These are phyloP conservation scores for Plasmodium ovale DNA, from an alignment of 169 alveolate genomes.

Conservation along the genomic window DNA sequence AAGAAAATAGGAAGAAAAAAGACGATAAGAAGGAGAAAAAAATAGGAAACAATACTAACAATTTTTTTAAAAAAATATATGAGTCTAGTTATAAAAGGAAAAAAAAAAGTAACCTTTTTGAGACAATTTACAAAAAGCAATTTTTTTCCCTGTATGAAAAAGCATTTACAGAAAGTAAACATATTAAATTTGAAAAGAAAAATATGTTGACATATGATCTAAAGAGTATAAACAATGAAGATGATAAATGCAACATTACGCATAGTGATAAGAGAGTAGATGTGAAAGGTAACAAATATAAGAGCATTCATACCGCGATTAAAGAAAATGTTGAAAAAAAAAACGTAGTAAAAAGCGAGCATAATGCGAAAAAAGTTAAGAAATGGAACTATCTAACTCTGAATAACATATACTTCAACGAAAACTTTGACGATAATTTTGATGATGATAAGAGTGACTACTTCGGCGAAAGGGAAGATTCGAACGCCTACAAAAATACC, in stretches of 20 bases:
- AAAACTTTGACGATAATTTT: slow-evolving; percentile 35
- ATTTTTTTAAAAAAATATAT: slow-evolving; percentile 42
- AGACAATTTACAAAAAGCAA: slow-evolving; percentile 47
- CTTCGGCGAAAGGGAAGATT: too few relatives aligned
- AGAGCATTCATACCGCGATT: not conserved
- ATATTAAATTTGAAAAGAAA: slow-evolving; percentile 53
- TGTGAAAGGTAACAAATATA: not conserved
- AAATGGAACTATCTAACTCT: slow-evolving; percentile 23
- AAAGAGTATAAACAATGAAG: not conserved
- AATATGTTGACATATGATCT: slow-evolving; percentile 7
- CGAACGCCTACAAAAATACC: too few relatives aligned
- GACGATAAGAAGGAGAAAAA: slow-evolving; percentile 8
- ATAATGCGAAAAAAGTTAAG: not conserved
- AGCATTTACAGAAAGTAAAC: slow-evolving; percentile 32
- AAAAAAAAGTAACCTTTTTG: slow-evolving; percentile 34
- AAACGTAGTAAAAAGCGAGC: not conserved
- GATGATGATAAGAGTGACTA: slow-evolving; percentile 15
- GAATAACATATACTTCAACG: slow-evolving; percentile 38
- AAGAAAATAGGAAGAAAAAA: slow-evolving; percentile 23
- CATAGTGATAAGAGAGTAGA: not conserved
- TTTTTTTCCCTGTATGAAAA: slow-evolving; percentile 56
- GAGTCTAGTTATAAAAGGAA: slow-evolving; percentile 39
- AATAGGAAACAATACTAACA: slow-evolving; percentile 12
- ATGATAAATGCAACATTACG: not conserved
- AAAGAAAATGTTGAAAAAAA: not conserved